Base-by-base conservation (phyloP, 2,329 filamentous ascomycete genomes). In the Ophiosphaerella korrae region DNA sequence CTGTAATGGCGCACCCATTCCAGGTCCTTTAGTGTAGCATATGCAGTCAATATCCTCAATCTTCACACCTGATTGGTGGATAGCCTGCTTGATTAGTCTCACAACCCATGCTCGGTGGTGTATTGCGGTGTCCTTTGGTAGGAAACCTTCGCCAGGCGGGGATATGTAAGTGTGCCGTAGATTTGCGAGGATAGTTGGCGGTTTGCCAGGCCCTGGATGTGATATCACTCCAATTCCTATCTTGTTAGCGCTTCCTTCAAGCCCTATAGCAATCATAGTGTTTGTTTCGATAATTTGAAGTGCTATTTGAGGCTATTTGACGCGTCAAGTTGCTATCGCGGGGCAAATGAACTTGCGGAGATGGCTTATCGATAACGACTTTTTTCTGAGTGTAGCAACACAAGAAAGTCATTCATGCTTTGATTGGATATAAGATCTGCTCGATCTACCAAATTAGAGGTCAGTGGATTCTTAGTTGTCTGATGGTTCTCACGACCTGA, bases 181-280 rank as follows among this genome's bases (percentile, higher is more conserved):
- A 78, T 99, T 99, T 71, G 92, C 87, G 61, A 99, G 90, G 71
- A 99, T 71, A 52, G 80, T 77, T 24, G 77, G 74, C 64, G 76
- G 49, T 38, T 72, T 65, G 48, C 71, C 69, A 7, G 77, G 68
- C 55, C 77, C 65, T 3, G 86, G 81, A 78, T 97, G 94, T 21
- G 86, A 84, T 73, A 99, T 96, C 51, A 99, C 81, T 68, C 94
- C 94, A 51, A 97, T 88, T 62, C 93, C 94, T 45, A 99, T 86
- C 77, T 99, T 99, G 82, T 99, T 99, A 76, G 94, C 94, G 50
- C 91, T 96, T 74, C 94, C 93, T 80, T 99, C 94, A 71, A 90
- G 82, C 18, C 88, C 88, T 65, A 90, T 82, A 26, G 86, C 83
- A 62, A 89, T 87, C 80, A 86, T 86, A 44, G 52, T 74, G 53